Base-by-base conservation (phyloP, 108 stramenopile genomes). In the Nannochloropsis granulata region DNA sequence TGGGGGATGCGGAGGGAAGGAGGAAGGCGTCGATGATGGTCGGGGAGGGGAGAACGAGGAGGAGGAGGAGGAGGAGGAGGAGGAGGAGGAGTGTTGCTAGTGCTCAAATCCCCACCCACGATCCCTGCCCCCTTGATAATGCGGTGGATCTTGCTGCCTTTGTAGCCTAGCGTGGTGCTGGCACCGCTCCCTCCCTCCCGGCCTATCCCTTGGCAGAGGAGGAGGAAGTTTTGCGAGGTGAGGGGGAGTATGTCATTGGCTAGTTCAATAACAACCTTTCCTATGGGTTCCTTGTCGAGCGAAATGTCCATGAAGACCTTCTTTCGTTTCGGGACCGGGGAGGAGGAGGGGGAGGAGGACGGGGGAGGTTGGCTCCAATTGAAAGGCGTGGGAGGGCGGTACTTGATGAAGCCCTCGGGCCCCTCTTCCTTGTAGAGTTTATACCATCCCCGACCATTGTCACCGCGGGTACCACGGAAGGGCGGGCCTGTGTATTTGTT, bases 371-470 rank as follows among this genome's bases (percentile, higher is more conserved):
- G 44, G 0, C 44, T 79, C 88, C 88, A 89, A 78, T 89, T 87
- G 82, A 89, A 89, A 13, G 88, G 84, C 42, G 87, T 89, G 8
- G 88, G 88, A 45, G 88, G 84, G 44, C 82, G 23, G 19, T 82
- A 84, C 85, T 83, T 85, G 25, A 44, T 81, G 43, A 89, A 89
- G 9, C 83, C 88, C 9, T 85, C 88, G 34, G 84, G 87, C 24
- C 88, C 88, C 34, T 85, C 24, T 34, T 85, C 83, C 44, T 86
- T 83, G 82, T 86, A 87, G 19, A 84, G 84, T 44, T 87, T 82
- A 44, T 89, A 89, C 88, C 88, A 89, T 23, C 88, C 88, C 82
- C 84, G 84, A 8, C 88, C 88, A 14, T 84, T 85, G n/a, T 86
- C 83, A 21, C 86, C 88, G 19, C 88, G 87, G 80, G 80, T 21